phyloP scores from a whole-genome alignment of 2,329 filamentous ascomycete species.

The Knoxdaviesia capensis region DNA sequence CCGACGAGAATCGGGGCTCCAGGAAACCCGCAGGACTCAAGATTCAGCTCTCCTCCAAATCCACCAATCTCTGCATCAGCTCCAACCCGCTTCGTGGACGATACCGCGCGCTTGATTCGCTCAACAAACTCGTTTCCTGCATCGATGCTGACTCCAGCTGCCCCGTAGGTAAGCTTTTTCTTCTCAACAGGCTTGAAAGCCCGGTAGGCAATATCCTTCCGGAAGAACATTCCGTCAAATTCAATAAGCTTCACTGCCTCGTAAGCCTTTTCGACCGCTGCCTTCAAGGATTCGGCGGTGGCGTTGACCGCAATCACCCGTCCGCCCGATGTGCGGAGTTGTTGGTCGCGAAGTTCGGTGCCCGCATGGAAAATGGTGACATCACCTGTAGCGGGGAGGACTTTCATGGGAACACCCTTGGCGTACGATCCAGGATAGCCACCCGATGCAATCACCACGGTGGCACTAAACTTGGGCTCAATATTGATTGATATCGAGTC shows the following conservation, averaged over 20 bases:
- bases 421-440: constrained; percentile 78
- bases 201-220: constrained; percentile 79
- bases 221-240: constrained; percentile 79
- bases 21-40: constrained; percentile 38
- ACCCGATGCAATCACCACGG: constrained; percentile 80
- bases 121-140: constrained; percentile 84
- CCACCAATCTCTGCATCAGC: constrained; percentile 89
- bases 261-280: constrained; percentile 78
- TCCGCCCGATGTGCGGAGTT: constrained; percentile 63
- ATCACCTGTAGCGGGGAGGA: constrained; percentile 23
- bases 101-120: constrained; percentile 79
- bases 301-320: constrained; percentile 89
- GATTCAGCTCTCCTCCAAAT: constrained; percentile 75
- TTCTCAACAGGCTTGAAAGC: constrained; percentile 30
- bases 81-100: constrained; percentile 64
- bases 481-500: constrained; percentile 48
- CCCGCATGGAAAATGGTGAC: constrained; percentile 85
- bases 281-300: constrained; percentile 48
- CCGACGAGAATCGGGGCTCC: constrained; percentile 64
- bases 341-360: constrained; percentile 42
- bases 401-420: constrained; percentile 47
- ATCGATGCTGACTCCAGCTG: constrained; percentile 85
- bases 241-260: constrained; percentile 51
- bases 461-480: constrained; percentile 55
- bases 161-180: constrained; percentile 60